Evolutionary conservation across 371 early-diverging fungal species (phyloP).

Genomic region (Mucor mucedo): DNA sequence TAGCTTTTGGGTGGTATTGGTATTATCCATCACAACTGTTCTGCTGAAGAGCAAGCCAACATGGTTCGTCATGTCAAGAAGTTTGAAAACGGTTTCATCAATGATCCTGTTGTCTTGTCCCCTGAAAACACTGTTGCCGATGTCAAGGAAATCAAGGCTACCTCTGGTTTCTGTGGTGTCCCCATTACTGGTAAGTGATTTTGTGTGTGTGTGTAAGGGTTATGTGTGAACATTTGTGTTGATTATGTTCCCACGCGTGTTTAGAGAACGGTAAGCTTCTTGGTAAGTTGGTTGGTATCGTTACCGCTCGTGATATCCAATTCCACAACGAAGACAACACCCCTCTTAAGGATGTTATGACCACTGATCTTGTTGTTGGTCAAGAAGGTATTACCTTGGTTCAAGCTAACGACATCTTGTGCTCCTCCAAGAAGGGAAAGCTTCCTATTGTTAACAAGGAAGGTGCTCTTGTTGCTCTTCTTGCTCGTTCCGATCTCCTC

Average conservation of each 20-base stretch:
- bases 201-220: slow-evolving; percentile 1
- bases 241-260: slow-evolving; percentile 4
- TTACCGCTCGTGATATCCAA: slow-evolving; percentile 95
- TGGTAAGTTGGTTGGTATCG: slow-evolving; percentile 93
- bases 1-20: slow-evolving; percentile 93
- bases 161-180: slow-evolving; percentile 94
- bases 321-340: slow-evolving; percentile 75
- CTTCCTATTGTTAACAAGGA: slow-evolving; percentile 90
- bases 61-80: slow-evolving; percentile 98
- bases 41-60: slow-evolving; percentile 91
- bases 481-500: slow-evolving; percentile 93
- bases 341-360: slow-evolving; percentile 82
- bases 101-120: slow-evolving; percentile 89
- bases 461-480: slow-evolving; percentile 87
- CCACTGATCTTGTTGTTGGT: slow-evolving; percentile 87
- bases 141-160: slow-evolving; percentile 85
- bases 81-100: slow-evolving; percentile 98
- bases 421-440: slow-evolving; percentile 94
- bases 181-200: slow-evolving; percentile 85
- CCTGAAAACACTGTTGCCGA: slow-evolving; percentile 86
- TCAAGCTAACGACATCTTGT: slow-evolving; percentile 90
- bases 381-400: slow-evolving; percentile 83
- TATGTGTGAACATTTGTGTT: background rate
- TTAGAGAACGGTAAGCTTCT: slow-evolving; percentile 83
- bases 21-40: slow-evolving; percentile 97